Evolutionary conservation across 768 basidiomycete genomes (phyloP).

Genomic region (Paxillus ammoniavirescens): DNA sequence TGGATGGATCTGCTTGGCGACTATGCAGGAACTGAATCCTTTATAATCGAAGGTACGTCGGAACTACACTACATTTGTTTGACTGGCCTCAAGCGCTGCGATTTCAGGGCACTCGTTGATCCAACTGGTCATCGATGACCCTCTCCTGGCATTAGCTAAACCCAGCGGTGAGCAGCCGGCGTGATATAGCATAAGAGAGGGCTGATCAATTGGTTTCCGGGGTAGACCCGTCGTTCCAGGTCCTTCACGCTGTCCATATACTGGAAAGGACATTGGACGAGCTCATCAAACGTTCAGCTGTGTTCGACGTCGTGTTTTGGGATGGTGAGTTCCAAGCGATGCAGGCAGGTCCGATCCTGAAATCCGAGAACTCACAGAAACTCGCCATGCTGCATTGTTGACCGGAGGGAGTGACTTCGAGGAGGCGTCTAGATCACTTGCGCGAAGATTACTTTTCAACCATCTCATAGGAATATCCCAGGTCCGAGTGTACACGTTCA

Average conservation of each 20-base stretch:
- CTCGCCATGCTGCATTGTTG: conserved; percentile 40
- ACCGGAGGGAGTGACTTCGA: conserved; percentile 36
- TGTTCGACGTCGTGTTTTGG: conserved; percentile 68
- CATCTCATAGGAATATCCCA: conserved; percentile 43
- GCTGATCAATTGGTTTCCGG: background rate
- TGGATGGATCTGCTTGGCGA: conserved; percentile 75
- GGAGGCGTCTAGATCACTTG: conserved; percentile 49
- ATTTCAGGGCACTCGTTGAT: conserved; percentile 61
- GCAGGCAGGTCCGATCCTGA: background rate
- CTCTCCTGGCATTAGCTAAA: conserved; percentile 55
- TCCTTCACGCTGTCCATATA: conserved; percentile 55
- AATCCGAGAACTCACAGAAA: conserved; percentile 32
- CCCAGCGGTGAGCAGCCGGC: conserved; percentile 34
- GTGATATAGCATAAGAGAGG: background rate
- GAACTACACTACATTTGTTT: background rate
- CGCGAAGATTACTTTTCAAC: conserved; percentile 48
- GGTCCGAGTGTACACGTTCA: conserved; percentile 47
- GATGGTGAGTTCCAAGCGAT: conserved; percentile 35
- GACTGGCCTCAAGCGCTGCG: conserved; percentile 1
- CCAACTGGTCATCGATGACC: conserved; percentile 57
- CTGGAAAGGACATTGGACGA: conserved; percentile 53
- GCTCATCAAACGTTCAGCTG: conserved; percentile 47
- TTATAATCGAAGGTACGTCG: conserved; percentile 57
- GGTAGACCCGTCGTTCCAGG: conserved; percentile 56
- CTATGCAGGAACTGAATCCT: conserved; percentile 65